These are phyloP conservation scores for Lineolata rhizophorae DNA, from an alignment of 495 filamentous ascomycete species.

Conservation along the genomic window DNA sequence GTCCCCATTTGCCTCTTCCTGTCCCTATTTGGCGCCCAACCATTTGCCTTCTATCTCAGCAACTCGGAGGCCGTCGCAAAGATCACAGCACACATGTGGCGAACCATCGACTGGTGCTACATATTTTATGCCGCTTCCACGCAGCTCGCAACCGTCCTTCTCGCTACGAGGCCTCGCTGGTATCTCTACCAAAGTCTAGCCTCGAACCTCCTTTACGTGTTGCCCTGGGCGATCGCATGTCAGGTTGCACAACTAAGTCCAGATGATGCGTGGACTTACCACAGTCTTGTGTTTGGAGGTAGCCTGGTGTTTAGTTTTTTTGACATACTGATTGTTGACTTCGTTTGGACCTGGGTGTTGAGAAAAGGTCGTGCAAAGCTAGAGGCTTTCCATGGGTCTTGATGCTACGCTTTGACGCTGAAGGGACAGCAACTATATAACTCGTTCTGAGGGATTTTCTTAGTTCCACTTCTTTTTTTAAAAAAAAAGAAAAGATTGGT, in stretches of 20 bases:
- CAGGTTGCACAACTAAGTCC: conserved; percentile 18
- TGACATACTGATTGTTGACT: conserved; percentile 27
- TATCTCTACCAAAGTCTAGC: conserved; percentile 42
- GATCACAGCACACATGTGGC: conserved; percentile 50
- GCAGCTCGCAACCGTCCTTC: conserved; percentile 40
- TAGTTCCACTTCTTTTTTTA: too few species aligned
- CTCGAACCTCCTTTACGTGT: conserved; percentile 42
- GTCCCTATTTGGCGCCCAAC: conserved; percentile 29
- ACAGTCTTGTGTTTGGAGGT: conserved; percentile 47
- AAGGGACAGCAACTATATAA: too few species aligned
- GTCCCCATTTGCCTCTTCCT: conserved; percentile 40
- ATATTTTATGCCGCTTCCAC: conserved; percentile 46
- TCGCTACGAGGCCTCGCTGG: conserved; percentile 44
- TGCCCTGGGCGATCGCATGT: conserved; percentile 38
- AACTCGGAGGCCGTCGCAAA: conserved; percentile 29
- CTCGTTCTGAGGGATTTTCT: too few species aligned
- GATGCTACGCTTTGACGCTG: too few species aligned
- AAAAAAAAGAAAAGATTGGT: too few species aligned
- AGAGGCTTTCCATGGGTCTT: background rate
- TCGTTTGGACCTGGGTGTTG: conserved; percentile 33
- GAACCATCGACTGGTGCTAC: conserved; percentile 50
- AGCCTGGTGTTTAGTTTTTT: conserved; percentile 44
- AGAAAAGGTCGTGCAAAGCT: conserved; percentile 22
- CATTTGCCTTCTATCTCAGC: conserved; percentile 40
- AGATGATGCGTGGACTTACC: conserved; percentile 42